Base-by-base conservation (phyloP, 2,329 filamentous ascomycete species). In the Colletotrichum costaricense region DNA sequence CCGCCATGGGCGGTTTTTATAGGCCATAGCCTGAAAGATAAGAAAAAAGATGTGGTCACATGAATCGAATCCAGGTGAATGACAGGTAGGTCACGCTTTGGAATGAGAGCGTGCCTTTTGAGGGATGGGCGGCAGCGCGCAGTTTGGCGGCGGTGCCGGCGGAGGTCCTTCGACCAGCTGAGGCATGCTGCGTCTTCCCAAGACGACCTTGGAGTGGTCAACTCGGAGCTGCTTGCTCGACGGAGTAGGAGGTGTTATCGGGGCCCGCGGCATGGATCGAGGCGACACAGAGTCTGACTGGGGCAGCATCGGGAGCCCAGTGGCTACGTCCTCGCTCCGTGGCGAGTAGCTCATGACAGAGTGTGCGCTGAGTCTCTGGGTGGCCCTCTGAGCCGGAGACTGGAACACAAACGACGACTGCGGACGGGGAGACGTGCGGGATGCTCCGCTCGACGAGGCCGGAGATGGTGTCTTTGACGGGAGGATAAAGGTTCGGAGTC, bases 111-210 rank as follows among this genome's bases (percentile, higher is more conserved):
- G 63, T 58, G 42, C 12, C n/a, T 72, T 72, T 12, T 63, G 72
- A 28, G 88, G 88, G 52, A 90, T 83, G 0, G 89, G 88, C 22
- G 89, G 89, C 26, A 91, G 82, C 16, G 88, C 88, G 75, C 85
- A 86, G 12, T 82, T 89, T 28, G 89, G 89, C 5, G 89, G 89
- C 7, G 89, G 89, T 16, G 84, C 86, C 19, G 85, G 88, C 1
- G 88, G 88, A 35, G 88, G 88, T 1, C 86, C 87, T 14, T 87
- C 84, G 1, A 80, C 81, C 49, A 89, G 80, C 30, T 88, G 86
- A 6, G 88, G 85, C 84, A 89, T 85, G 79, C 88, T 89, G 68
- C 85, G 83, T 30, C 87, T 82, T 65, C 82, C 83, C 30, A 79
- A 49, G 26, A 81, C 63, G 6, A 75, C 74, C 56, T 76, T 80